Evolutionary conservation across 2,329 filamentous ascomycete genomes (phyloP).

Genomic region (Trichoderma endophyticum): DNA sequence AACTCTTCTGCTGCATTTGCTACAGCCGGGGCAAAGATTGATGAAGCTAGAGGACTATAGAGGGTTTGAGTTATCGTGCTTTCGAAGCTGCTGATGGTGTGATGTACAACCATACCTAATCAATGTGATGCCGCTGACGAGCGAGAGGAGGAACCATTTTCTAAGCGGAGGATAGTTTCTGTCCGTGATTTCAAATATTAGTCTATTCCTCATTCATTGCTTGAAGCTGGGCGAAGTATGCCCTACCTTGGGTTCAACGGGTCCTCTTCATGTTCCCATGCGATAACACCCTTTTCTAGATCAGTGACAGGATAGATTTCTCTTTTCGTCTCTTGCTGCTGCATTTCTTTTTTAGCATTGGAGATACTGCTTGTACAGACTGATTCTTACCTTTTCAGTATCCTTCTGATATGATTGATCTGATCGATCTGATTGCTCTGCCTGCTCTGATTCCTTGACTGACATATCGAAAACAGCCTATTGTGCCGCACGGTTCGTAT

Average conservation of each 20-base stretch:
- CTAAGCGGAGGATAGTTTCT: slow-evolving; percentile 48
- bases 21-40: slow-evolving; percentile 67
- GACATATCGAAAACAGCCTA: neutral
- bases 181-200: neutral
- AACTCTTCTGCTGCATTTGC: slow-evolving; percentile 62
- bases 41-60: slow-evolving; percentile 44
- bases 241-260: slow-evolving; percentile 42
- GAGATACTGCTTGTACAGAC: neutral
- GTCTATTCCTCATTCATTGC: too few species aligned
- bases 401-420: neutral
- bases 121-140: slow-evolving; percentile 48
- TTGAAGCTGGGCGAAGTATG: neutral
- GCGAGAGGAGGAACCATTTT: slow-evolving; percentile 44
- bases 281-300: slow-evolving; percentile 32
- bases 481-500: neutral
- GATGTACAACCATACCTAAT: slow-evolving; percentile 25
- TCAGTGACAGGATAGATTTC: slow-evolving; percentile 9
- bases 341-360: neutral
- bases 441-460: neutral
- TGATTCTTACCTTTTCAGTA: neutral
- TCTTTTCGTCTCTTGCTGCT: neutral
- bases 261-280: slow-evolving; percentile 47
- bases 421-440: neutral
- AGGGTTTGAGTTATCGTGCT: neutral
- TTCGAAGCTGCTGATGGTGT: neutral